Evolutionary conservation across 2,329 filamentous ascomycete genomes (phyloP).

Genomic region (Cryphonectria nitschkei): DNA sequence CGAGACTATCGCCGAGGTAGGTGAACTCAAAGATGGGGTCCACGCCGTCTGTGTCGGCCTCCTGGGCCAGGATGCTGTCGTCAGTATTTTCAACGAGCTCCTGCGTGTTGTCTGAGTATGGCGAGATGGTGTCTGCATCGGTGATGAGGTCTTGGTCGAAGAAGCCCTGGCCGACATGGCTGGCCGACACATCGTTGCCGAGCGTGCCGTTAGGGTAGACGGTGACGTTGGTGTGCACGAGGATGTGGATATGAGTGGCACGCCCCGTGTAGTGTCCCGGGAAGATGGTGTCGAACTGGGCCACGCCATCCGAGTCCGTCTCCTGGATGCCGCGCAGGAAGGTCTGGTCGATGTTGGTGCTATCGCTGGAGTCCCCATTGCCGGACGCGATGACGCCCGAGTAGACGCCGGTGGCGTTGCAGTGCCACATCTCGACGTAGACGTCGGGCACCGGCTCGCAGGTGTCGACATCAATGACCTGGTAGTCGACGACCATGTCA

Average conservation of each 20-base stretch:
- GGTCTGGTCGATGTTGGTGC: slow-evolving; percentile 45
- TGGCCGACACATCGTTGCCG: slow-evolving; percentile 37
- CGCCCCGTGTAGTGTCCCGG: slow-evolving; percentile 52
- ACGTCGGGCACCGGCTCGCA: slow-evolving; percentile 54
- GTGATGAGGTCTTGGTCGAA: slow-evolving; percentile 37
- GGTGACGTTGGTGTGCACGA: slow-evolving; percentile 38
- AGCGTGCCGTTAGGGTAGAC: slow-evolving; percentile 47
- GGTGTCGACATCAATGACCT: slow-evolving; percentile 53
- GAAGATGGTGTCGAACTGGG: slow-evolving; percentile 46
- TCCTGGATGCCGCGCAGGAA: slow-evolving; percentile 47
- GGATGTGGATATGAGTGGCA: slow-evolving; percentile 50
- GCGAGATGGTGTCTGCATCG: slow-evolving; percentile 31
- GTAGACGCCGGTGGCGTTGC: slow-evolving; percentile 46
- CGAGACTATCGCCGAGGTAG: slow-evolving; percentile 33
- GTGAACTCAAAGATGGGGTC: slow-evolving; percentile 38
- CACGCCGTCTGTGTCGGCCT: slow-evolving; percentile 36
- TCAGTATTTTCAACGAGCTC: slow-evolving; percentile 32
- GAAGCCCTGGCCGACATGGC: slow-evolving; percentile 38
- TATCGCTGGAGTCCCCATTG: slow-evolving; percentile 44
- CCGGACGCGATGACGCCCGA: slow-evolving; percentile 41
- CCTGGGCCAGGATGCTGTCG: slow-evolving; percentile 35
- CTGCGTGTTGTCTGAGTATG: slow-evolving; percentile 36
- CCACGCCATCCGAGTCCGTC: slow-evolving; percentile 44
- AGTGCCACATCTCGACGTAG: slow-evolving; percentile 58
- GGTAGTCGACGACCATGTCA: slow-evolving; percentile 15